Evolutionary conservation across 148 eudicot genomes (phyloP).

Genomic region (Vaccinium darrowii): DNA sequence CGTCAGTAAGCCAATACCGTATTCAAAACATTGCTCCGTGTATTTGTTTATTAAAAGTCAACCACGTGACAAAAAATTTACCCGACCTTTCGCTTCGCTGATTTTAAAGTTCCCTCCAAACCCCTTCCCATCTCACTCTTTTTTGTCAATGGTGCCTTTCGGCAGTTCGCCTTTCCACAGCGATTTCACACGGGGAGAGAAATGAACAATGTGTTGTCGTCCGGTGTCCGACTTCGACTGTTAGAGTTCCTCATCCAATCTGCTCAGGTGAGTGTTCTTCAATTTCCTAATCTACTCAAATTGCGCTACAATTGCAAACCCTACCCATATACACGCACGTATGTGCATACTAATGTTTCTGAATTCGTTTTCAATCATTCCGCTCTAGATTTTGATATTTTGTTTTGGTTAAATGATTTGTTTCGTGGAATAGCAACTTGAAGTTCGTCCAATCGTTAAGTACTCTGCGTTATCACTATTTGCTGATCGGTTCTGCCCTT

Average conservation of each 20-base stretch:
- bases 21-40: too few species aligned
- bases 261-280: slow-evolving; percentile 28
- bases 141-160: too few species aligned
- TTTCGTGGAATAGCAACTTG: slow-evolving; percentile 30
- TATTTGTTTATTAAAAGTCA: too few species aligned
- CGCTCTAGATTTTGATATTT: background rate
- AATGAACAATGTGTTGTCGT: slow-evolving; percentile 15
- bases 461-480: slow-evolving; percentile 81
- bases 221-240: slow-evolving; percentile 33
- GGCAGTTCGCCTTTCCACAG: background rate
- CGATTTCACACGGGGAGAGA: background rate
- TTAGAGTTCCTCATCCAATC: slow-evolving; percentile 52
- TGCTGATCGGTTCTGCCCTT: slow-evolving; percentile 58
- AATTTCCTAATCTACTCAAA: background rate
- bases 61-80: too few species aligned
- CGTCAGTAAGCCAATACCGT: too few species aligned
- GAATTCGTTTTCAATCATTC: background rate
- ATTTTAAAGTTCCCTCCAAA: background rate
- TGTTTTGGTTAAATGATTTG: background rate
- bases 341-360: background rate
- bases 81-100: too few species aligned
- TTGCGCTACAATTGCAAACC: background rate
- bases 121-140: background rate
- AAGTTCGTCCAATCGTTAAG: slow-evolving; percentile 57
- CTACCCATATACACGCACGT: background rate